Evolutionary conservation across 192 early-diverging fungal species (phyloP).

Genomic region (Rhizophlyctis rosea): DNA sequence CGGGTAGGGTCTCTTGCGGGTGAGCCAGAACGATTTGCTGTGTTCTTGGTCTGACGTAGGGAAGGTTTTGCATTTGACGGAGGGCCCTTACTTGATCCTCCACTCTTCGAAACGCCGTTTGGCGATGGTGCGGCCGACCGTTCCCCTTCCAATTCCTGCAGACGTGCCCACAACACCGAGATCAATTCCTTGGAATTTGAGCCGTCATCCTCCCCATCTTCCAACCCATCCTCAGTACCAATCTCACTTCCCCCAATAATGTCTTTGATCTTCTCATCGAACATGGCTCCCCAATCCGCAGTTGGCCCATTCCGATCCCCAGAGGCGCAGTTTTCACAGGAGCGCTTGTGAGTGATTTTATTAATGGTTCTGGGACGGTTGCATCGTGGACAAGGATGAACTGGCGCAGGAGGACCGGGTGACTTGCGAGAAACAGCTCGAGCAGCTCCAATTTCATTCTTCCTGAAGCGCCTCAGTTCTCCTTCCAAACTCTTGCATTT

Average conservation of each 20-base stretch:
- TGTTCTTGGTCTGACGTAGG: not conserved
- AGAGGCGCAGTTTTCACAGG: not conserved
- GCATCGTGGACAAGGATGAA: no score
- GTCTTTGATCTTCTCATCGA: not conserved
- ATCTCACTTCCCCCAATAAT: not conserved
- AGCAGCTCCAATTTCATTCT: not conserved
- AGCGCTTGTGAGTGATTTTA: not conserved
- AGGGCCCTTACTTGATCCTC: not conserved
- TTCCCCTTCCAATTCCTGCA: not conserved
- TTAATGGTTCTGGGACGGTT: not conserved
- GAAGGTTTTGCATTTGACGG: not conserved
- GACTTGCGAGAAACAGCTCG: not conserved
- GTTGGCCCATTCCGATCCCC: not conserved
- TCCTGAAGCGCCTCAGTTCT: not conserved
- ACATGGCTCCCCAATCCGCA: not conserved
- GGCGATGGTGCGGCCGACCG: not conserved
- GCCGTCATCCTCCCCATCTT: not conserved
- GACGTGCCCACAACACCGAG: not conserved
- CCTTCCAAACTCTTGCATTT: not conserved
- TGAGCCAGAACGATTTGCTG: no score
- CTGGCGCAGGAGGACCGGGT: no score
- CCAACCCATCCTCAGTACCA: not conserved
- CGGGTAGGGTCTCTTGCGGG: no score
- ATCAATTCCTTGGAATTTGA: not conserved
- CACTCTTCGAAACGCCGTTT: not conserved